These are phyloP conservation scores for Mycena olivaceomarginata DNA, from an alignment of 768 basidiomycete genomes.

Conservation along the genomic window DNA sequence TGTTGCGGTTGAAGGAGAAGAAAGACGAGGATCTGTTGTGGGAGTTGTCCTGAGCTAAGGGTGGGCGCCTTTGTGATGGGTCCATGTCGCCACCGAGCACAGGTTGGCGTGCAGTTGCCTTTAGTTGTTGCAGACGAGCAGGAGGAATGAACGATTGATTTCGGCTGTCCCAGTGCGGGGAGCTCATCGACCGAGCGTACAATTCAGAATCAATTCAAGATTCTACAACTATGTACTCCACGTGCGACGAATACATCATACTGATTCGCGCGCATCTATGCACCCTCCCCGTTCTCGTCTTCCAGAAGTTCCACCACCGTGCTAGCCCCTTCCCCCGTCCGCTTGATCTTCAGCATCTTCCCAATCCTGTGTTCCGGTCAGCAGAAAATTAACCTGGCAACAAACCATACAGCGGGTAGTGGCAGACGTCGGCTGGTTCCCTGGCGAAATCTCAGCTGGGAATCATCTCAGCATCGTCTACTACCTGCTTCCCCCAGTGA, in stretches of 20 bases:
- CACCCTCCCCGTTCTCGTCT: not conserved
- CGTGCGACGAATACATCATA: not conserved
- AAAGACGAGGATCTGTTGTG: constrained; percentile 45
- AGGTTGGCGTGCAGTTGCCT: constrained; percentile 23
- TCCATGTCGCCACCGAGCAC: constrained; percentile 29
- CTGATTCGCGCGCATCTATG: too few relatives aligned
- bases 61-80: constrained; percentile 37
- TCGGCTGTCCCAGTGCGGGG: constrained; percentile 35
- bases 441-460: constrained; percentile 19
- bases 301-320: constrained; percentile 25
- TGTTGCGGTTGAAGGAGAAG: constrained; percentile 44
- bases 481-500: constrained; percentile 36
- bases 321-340: not conserved
- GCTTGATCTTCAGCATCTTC: constrained; percentile 26
- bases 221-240: not conserved
- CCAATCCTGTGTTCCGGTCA: constrained; percentile 13
- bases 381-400: too few relatives aligned
- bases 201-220: too few relatives aligned
- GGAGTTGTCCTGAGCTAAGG: constrained; percentile 18
- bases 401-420: constrained; percentile 35
- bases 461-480: not conserved
- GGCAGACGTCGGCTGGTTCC: constrained; percentile 30
- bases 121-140: constrained; percentile 17
- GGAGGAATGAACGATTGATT: constrained; percentile 25
- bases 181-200: constrained; percentile 23